These are phyloP conservation scores for Leishmania turanica DNA, from an alignment of 208 protist genomes.

Conservation along the genomic window DNA sequence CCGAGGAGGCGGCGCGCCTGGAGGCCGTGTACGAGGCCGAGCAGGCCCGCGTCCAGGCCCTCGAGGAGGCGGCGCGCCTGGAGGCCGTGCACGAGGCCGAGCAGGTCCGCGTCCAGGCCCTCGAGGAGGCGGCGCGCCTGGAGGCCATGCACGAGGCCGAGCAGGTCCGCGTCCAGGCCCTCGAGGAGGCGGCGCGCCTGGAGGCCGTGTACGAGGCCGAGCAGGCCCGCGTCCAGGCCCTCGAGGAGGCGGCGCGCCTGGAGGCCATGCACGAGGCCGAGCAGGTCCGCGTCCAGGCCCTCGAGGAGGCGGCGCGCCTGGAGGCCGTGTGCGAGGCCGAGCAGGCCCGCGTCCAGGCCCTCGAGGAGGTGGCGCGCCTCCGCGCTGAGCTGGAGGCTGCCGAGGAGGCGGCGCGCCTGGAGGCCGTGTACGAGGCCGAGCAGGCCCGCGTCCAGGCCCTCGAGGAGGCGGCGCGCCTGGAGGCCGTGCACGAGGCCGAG, in stretches of 20 bases:
- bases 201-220: background rate
- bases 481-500: background rate
- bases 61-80: slow-evolving; percentile 3
- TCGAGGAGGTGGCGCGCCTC: background rate
- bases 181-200: background rate
- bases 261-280: background rate
- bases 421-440: background rate
- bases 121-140: slow-evolving; percentile 1
- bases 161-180: too few species aligned
- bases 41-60: too few species aligned
- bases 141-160: background rate
- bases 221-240: background rate
- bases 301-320: background rate
- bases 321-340: background rate
- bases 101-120: too few species aligned
- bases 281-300: background rate
- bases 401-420: background rate
- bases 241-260: background rate
- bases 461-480: background rate
- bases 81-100: background rate
- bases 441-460: background rate
- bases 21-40: background rate
- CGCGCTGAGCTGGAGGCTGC: background rate
- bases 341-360: background rate
- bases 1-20: slow-evolving; percentile 12